Base-by-base conservation (phyloP, 768 basidiomycete genomes). In the Calocera viscosa region DNA sequence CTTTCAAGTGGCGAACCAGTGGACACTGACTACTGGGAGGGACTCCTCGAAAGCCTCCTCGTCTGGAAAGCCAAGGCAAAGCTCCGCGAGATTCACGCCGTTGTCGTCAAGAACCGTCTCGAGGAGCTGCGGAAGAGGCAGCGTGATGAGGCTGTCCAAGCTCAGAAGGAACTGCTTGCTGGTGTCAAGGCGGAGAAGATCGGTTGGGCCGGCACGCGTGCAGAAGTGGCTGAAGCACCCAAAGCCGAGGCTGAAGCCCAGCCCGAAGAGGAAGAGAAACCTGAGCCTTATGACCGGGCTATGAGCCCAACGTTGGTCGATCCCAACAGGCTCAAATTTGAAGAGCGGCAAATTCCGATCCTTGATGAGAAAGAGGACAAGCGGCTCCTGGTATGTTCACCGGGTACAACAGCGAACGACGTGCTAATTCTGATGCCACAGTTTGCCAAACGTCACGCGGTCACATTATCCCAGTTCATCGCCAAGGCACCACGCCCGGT, bases 41-140 rank as follows among this genome's bases (percentile, higher is more conserved):
- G 85, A 60, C 78, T 99, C 8, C 76, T 98, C 67, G 90, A 93
- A 76, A 96, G 90, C 75, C 76, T 99, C 35, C 80, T 97, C 26
- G 95, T 98, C 1, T 96, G 91, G 88, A 98, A 98, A 78, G 90
- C 96, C 24, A 97, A 97, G 80, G 94, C 93, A 7, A 96, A 94
- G 73, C 82, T 99, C 41, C 91, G 91, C 75, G 84, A 82, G 71
- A 81, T 98, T 65, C 96, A 99, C 73, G 94, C 98, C 79, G 89
- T 98, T 32, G 94, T 98, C 12, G 91, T 99, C 65, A 87, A 91
- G 67, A 99, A 99, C 74, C 85, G 96, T 47, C 80, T 99, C 16
- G 96, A 98, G 73, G 94, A 98, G 72, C 84, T 99, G 64, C 90
- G 96, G 66, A 94, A 94, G 75, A 84, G 88, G 64, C 96, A 99